Percentiles rank a stretch among this genome's conserved stretches.
Conservation (phyloP, 2,329 filamentous ascomycete species). For the Aureobasidium sp. region DNA sequence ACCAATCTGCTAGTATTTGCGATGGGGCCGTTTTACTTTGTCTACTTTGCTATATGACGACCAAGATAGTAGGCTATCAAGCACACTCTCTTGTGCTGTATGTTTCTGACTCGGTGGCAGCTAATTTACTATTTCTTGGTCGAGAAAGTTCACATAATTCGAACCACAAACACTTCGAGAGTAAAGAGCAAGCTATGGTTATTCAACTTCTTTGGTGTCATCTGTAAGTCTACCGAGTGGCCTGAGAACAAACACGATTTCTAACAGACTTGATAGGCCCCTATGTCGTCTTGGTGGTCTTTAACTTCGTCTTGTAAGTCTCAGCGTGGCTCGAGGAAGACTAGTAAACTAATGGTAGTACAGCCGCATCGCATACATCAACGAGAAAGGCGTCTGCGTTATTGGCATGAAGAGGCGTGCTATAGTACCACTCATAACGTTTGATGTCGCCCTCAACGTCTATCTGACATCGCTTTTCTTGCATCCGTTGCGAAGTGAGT, state of each 20-base stretch:
- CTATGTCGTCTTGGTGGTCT: slow-evolving; percentile 38
- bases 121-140: slow-evolving; percentile 59
- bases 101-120: not conserved
- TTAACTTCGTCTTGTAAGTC: slow-evolving; percentile 55
- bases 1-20: slow-evolving; percentile 44
- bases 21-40: slow-evolving; percentile 53
- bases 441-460: slow-evolving; percentile 53
- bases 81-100: not conserved
- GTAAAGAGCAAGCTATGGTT: slow-evolving; percentile 50
- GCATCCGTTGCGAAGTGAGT: not conserved
- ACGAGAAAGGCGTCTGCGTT: slow-evolving; percentile 46
- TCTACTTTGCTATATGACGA: slow-evolving; percentile 53
- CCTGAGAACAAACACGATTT: slow-evolving; percentile 30
- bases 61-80: slow-evolving; percentile 41
- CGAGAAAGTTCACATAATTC: slow-evolving; percentile 57
- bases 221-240: slow-evolving; percentile 21
- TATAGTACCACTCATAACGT: slow-evolving; percentile 54
- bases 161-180: slow-evolving; percentile 44
- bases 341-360: not conserved
- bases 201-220: slow-evolving; percentile 50
- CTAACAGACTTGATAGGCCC: slow-evolving; percentile 13
- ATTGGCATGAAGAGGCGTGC: slow-evolving; percentile 53
- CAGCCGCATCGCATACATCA: slow-evolving; percentile 50
- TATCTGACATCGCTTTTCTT: slow-evolving; percentile 14
- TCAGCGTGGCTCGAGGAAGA: too few relatives aligned